Evolutionary conservation across 306 rosid species (phyloP).

Genomic region (Benincasa hispida): DNA sequence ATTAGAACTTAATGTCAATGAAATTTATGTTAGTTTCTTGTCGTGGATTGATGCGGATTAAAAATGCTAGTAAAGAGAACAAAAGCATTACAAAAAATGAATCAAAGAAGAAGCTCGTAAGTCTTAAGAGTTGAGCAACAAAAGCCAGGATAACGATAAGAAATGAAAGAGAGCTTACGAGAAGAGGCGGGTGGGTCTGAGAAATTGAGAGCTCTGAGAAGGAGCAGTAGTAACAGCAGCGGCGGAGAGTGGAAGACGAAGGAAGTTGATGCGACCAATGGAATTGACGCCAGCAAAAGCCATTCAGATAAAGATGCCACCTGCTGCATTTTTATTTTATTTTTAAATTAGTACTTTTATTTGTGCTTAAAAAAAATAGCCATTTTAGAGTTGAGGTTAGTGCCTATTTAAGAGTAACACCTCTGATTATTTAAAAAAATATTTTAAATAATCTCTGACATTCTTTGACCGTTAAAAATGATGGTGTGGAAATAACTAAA

Average conservation of each 20-base stretch:
- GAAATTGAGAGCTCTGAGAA: not conserved
- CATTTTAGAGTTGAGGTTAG: too few species aligned
- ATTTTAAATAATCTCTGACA: too few species aligned
- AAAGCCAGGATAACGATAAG: not conserved
- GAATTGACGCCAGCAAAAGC: not conserved
- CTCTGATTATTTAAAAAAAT: too few species aligned
- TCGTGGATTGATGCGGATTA: not conserved
- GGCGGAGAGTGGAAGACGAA: slow-evolving; percentile 3
- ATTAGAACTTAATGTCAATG: not conserved
- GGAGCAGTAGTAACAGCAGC: not conserved
- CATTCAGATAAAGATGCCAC: not conserved
- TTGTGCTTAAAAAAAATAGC: too few species aligned
- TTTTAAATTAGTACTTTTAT: not conserved
- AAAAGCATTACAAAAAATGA: not conserved
- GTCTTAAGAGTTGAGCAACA: not conserved
- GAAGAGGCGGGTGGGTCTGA: not conserved
- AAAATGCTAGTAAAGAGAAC: not conserved
- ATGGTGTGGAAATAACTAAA: too few species aligned
- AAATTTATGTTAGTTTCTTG: not conserved
- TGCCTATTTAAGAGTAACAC: too few species aligned
- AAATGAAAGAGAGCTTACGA: not conserved
- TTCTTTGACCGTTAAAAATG: too few species aligned
- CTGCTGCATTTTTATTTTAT: not conserved
- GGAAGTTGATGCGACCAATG: slow-evolving; percentile 5
- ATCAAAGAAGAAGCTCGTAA: not conserved